Base-by-base conservation (phyloP, 768 basidiomycete genomes). In the Coprinopsis cinerea region DNA sequence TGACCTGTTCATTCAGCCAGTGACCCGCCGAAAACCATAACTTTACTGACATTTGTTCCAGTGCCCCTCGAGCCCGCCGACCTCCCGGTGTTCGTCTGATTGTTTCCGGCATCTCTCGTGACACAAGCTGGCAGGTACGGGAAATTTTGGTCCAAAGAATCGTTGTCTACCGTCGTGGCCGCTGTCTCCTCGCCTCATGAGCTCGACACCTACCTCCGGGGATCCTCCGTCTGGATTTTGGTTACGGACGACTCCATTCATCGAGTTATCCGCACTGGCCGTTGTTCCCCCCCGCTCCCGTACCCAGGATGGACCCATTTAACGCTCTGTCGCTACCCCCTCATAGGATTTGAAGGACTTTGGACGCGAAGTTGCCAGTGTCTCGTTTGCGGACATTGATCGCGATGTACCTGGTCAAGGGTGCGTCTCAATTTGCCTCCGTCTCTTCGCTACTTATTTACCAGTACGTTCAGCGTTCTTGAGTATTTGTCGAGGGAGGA, bases 61-160 rank as follows among this genome's bases (percentile, higher is more conserved):
- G 40, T 53, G 78, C 78, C 37, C 72, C 81, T 34, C 82, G 89
- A 36, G 72, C 85, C 32, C 81, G 87, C 40, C 75, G 89, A 49
- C 88, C 89, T 50, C 82, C 85, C 51, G 90, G 90, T 7, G 79
- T 86, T 52, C 85, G 92, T 57, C 74, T 97, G 49, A 75, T 87
- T 53, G 91, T 99, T 52, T 80, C 86, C 32, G 92, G 92, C 48
- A 80, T 98, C 56, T 90, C 92, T 57, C 84, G 88, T 64, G 90
- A 94, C 64, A 95, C 92, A 40, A 96, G 93, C 68, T 98, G 94
- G 94, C 94, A 98, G 92, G 94, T 98, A 83, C 72, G 88, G 69
- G 63, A 56, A n/a, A 53, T 65, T 61, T 65, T 63, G 63, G 59
- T 58, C 50, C 51, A 45, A 44, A 30, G 28, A 28, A 45, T 44